A percentile compares a stretch with the other conserved stretches of the same genome.
phyloP scores from a whole-genome alignment of 2,329 filamentous ascomycete genomes.

The Cadophora sp. region DNA sequence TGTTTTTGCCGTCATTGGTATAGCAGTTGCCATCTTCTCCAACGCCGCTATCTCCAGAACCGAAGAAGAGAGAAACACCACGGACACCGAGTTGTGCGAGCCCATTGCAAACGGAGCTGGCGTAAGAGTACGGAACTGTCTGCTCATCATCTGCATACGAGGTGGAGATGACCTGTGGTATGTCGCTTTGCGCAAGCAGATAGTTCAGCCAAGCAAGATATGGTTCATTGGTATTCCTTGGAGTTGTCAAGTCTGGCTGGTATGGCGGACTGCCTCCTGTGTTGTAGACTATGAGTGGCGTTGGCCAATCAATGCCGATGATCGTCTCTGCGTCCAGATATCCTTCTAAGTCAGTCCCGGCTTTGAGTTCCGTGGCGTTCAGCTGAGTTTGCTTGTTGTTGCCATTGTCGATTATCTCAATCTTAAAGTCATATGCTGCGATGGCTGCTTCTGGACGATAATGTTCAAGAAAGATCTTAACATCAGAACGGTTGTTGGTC shows the following conservation, averaged over 20 bases:
- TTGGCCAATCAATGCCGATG: no score
- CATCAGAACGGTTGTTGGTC: no score
- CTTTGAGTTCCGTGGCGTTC: no score
- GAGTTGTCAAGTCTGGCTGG: conserved; percentile 52
- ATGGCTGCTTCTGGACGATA: no score
- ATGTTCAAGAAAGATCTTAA: no score
- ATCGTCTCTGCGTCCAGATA: no score
- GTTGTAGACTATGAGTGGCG: no score
- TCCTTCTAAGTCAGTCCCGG: no score
- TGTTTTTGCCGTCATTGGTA: background rate
- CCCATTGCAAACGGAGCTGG: conserved; percentile 57
- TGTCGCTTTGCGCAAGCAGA: conserved; percentile 57
- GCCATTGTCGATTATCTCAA: no score
- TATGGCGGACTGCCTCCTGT: no score
- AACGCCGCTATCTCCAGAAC: conserved; percentile 56
- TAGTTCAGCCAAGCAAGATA: conserved; percentile 69
- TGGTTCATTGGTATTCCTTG: conserved; percentile 68
- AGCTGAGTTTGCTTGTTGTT: no score
- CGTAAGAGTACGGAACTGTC: conserved; percentile 60
- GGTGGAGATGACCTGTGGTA: conserved; percentile 66
- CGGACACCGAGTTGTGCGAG: conserved; percentile 60
- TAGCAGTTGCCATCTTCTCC: conserved; percentile 36
- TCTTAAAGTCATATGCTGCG: no score
- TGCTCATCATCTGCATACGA: conserved; percentile 62
- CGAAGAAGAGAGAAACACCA: conserved; percentile 55